These are phyloP conservation scores for Plectosphaerella cucumerina DNA, from an alignment of 2,329 filamentous ascomycete species.

Conservation along the genomic window DNA sequence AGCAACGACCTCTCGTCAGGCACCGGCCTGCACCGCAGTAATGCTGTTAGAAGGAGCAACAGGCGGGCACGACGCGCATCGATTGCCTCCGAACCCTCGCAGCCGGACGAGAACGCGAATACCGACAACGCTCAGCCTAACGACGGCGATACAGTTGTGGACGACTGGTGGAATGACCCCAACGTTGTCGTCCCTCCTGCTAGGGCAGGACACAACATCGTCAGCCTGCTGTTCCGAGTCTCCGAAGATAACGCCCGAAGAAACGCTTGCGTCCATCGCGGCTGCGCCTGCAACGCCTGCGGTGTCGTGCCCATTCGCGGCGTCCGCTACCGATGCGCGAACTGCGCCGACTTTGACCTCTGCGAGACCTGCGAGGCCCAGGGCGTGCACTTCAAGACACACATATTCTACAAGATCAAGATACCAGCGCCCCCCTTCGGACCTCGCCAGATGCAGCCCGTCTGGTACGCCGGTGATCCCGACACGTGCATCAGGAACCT, in stretches of 20 bases:
- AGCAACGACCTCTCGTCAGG: constrained; percentile 18
- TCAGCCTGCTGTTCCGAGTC: constrained; percentile 83
- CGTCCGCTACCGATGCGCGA: constrained; percentile 88
- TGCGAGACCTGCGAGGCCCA: constrained; percentile 89
- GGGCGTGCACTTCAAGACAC: constrained; percentile 76
- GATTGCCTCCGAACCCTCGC: constrained; percentile 34
- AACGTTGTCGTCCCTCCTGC: constrained; percentile 31
- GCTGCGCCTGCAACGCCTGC: constrained; percentile 88
- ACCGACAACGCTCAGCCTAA: constrained; percentile 20
- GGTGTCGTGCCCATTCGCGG: constrained; percentile 85
- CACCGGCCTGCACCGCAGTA: constrained; percentile 57
- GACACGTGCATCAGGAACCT: constrained; percentile 64
- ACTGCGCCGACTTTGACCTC: constrained; percentile 93
- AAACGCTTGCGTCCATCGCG: constrained; percentile 87
- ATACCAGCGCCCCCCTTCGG: constrained; percentile 84
- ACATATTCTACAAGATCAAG: constrained; percentile 94
- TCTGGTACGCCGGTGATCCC: constrained; percentile 87
- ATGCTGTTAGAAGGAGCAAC: constrained; percentile 56
- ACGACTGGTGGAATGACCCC: constrained; percentile 50
- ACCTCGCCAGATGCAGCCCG: constrained; percentile 72
- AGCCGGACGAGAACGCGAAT: constrained; percentile 40
- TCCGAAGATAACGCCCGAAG: constrained; percentile 87
- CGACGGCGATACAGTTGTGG: constrained; percentile 34
- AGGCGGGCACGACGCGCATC: constrained; percentile 32
- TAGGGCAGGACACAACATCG: constrained; percentile 70